A percentile compares a stretch with the other conserved stretches of the same genome.
Evolutionary conservation across 2,329 filamentous ascomycete species (phyloP).

Genomic region (Colletotrichum ledebouriae): DNA sequence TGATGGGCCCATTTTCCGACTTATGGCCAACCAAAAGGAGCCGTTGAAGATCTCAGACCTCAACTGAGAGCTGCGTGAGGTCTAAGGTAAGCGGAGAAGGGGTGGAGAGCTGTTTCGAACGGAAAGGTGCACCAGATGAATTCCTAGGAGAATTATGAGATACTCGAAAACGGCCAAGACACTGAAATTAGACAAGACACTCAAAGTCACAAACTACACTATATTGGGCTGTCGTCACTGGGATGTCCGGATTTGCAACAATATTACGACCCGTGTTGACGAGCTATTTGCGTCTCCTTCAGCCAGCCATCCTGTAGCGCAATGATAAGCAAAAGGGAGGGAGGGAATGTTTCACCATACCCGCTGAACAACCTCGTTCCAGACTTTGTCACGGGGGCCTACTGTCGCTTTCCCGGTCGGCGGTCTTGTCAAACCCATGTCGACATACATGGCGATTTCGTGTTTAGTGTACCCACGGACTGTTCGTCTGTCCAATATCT

Average conservation of each 20-base stretch:
- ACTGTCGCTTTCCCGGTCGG: background rate
- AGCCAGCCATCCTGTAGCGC: background rate
- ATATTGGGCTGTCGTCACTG: background rate
- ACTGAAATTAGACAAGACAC: background rate
- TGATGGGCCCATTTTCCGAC: conserved; percentile 48
- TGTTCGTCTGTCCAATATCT: background rate
- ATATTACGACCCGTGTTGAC: background rate
- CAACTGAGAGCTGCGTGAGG: conserved; percentile 9
- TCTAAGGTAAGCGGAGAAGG: background rate
- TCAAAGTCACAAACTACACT: background rate
- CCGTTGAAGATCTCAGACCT: conserved; percentile 42
- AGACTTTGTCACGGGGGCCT: background rate
- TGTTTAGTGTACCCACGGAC: background rate
- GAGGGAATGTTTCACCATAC: background rate
- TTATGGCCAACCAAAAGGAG: conserved; percentile 45
- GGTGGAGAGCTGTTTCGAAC: conserved; percentile 2
- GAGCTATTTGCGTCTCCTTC: conserved; percentile 7
- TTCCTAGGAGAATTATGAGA: conserved; percentile 2
- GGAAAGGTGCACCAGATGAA: background rate
- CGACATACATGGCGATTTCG: background rate
- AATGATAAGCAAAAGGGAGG: background rate
- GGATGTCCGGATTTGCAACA: too few relatives aligned
- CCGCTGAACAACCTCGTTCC: conserved; percentile 2
- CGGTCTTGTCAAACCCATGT: conserved; percentile 1
- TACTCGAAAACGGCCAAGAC: background rate